A percentile compares a stretch with the other conserved stretches of the same genome.
Conservation (phyloP, 176 grass and related monocot species). For the Carex parvula region DNA sequence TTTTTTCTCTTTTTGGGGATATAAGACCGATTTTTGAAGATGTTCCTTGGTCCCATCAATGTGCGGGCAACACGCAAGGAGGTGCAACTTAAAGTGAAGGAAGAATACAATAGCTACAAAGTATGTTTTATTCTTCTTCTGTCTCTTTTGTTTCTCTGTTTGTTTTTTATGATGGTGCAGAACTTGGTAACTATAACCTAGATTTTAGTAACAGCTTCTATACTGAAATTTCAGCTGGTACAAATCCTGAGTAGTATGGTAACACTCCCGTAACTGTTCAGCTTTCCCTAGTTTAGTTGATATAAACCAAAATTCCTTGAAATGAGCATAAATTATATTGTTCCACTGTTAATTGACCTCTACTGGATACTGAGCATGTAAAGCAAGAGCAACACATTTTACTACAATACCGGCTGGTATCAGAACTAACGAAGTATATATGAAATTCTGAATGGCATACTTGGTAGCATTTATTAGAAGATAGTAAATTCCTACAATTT, state of each 20-base stretch:
- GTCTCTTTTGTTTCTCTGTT: background rate
- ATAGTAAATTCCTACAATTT: background rate
- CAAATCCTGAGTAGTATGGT: background rate
- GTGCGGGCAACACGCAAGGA: conserved; percentile 77
- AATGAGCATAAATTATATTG: background rate
- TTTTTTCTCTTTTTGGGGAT: conserved; percentile 13
- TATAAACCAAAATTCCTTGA: background rate
- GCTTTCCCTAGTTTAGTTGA: background rate
- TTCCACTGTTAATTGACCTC: background rate
- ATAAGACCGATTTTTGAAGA: conserved; percentile 67
- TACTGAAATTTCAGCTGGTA: conserved; percentile 1
- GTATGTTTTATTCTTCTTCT: conserved; percentile 40
- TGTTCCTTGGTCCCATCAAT: conserved; percentile 89
- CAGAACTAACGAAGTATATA: background rate
- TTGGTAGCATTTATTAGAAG: background rate
- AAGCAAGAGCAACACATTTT: background rate
- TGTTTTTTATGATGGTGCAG: background rate
- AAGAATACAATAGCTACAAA: conserved; percentile 96
- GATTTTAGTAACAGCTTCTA: background rate
- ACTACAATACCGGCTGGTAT: background rate
- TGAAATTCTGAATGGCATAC: background rate
- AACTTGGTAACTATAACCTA: background rate
- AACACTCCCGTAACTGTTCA: background rate
- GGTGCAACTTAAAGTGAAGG: conserved; percentile 95
- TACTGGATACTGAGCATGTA: background rate